Base-by-base conservation (phyloP, 306 rosid genomes). In the Gillenia trifoliata region DNA sequence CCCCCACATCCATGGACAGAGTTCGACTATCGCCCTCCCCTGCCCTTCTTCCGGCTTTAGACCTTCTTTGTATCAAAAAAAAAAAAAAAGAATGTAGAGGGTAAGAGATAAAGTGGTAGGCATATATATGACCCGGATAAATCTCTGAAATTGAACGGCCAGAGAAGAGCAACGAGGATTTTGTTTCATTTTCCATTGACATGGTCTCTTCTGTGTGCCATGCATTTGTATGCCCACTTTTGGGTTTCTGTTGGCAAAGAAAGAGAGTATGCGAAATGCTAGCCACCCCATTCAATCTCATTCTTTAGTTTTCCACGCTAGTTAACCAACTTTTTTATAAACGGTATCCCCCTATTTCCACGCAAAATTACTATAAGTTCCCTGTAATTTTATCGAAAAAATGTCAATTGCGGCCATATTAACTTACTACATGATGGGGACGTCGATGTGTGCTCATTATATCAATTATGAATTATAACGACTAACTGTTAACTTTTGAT, bases 221-320 rank as follows among this genome's bases (percentile, higher is more conserved):
- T 41, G 69, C 20, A 25, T 56, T 38, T 38, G 41, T 3, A 38
- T 26, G 43, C 40, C 70, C 66, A 25, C 71, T 26, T 52, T 54
- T 66, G 66, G 65, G 5, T 60, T 73, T 66, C 55, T 11, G 61
- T 66, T 72, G 66, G 54, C 8, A 56, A 11, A 68, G 66, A 47
- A 50, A 26, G 59, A 68, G 40, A 31, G 60, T 1, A 40, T 15
- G 73, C 74, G 74, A 80, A 43, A 75, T 75, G 71, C 77, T 69
- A 75, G 80, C 84, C 77, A 54, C 77, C 73, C 84, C 84, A 49
- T 33, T 75, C 68, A 60, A 8, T 29, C 34, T 60, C 22, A 8
- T 20, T 73, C 28, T 54, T n/a, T 43, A 0, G 12, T 29, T 60
- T 69, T 30, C 76, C 38, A 20, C 38, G 40, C 76, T 38, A 72